Percentiles rank a stretch among this genome's conserved stretches.
Evolutionary conservation across 768 basidiomycete genomes (phyloP).

Genomic region (Xerocomus potaroensis): DNA sequence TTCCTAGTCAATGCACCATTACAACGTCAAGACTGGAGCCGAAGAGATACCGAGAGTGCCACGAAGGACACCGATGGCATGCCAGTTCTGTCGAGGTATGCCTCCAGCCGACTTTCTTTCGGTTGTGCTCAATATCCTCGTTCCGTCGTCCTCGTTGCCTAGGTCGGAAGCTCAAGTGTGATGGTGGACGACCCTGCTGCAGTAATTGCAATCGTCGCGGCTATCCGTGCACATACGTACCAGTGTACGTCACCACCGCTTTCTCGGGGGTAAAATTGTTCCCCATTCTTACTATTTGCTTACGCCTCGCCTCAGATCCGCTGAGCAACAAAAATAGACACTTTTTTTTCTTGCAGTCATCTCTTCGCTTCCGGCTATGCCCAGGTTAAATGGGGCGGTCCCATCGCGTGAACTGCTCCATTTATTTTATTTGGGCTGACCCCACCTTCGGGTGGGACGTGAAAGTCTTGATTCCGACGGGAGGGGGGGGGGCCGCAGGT

Average conservation of each 20-base stretch:
- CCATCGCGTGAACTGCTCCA: slow-evolving; percentile 20
- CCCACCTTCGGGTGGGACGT: not conserved
- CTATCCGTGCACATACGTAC: slow-evolving; percentile 54
- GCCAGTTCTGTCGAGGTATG: slow-evolving; percentile 66
- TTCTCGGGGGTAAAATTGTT: slow-evolving; percentile 4
- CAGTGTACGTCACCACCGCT: slow-evolving; percentile 51
- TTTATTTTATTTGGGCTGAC: slow-evolving; percentile 6
- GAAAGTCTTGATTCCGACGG: slow-evolving; percentile 6
- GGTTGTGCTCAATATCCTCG: not conserved
- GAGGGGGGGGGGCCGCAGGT: slow-evolving; percentile 8
- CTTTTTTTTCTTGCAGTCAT: slow-evolving; percentile 2
- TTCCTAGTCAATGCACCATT: slow-evolving; percentile 14
- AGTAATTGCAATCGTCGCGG: slow-evolving; percentile 60
- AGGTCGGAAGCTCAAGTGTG: slow-evolving; percentile 74
- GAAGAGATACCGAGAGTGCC: slow-evolving; percentile 31
- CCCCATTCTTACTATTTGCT: slow-evolving; percentile 6
- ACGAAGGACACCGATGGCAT: slow-evolving; percentile 64
- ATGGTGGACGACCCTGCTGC: slow-evolving; percentile 60
- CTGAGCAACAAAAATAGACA: slow-evolving; percentile 31
- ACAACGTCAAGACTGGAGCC: slow-evolving; percentile 8
- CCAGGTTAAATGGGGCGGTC: slow-evolving; percentile 15
- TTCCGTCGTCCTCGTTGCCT: not conserved
- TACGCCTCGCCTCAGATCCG: slow-evolving; percentile 16
- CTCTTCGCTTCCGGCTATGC: slow-evolving; percentile 20
- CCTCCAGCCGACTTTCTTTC: not conserved